A percentile compares a stretch with the other conserved stretches of the same genome.
Evolutionary conservation across 164 flowering plant genomes (phyloP).

Genomic region (Vitis amurensis): DNA sequence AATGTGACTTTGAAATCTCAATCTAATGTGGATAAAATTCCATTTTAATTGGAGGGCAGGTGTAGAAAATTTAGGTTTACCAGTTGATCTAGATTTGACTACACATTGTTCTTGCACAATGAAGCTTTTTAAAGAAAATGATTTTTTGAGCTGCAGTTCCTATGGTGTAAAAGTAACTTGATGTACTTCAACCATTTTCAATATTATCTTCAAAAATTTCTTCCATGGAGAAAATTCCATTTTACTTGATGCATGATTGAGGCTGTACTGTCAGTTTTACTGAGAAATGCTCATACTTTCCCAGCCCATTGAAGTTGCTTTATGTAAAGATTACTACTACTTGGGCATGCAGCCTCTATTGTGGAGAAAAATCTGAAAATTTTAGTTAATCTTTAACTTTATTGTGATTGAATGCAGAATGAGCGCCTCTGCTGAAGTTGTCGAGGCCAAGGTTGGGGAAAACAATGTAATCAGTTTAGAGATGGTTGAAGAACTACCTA

Average conservation of each 20-base stretch:
- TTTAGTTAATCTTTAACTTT: neutral
- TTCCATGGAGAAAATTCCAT: neutral
- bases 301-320: no score
- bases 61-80: neutral
- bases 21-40: neutral
- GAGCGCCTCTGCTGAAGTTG: conserved; percentile 17
- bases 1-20: neutral
- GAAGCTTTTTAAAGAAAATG: no score
- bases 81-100: no score
- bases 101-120: no score
- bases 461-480: conserved; percentile 15
- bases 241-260: neutral
- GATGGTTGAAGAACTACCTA: conserved; percentile 25
- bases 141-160: no score
- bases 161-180: neutral
- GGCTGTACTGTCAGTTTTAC: neutral
- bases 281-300: neutral
- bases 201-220: neutral
- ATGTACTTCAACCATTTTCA: neutral
- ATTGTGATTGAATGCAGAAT: conserved; percentile 26
- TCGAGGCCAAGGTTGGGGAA: conserved; percentile 11
- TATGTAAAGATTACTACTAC: no score
- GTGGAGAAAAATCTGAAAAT: no score
- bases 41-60: neutral
- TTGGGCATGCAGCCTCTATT: no score